Percentiles rank a stretch among this genome's conserved stretches.
These are phyloP conservation scores for Neurospora sp. DNA, from an alignment of 2,329 filamentous ascomycete species.

Conservation along the genomic window DNA sequence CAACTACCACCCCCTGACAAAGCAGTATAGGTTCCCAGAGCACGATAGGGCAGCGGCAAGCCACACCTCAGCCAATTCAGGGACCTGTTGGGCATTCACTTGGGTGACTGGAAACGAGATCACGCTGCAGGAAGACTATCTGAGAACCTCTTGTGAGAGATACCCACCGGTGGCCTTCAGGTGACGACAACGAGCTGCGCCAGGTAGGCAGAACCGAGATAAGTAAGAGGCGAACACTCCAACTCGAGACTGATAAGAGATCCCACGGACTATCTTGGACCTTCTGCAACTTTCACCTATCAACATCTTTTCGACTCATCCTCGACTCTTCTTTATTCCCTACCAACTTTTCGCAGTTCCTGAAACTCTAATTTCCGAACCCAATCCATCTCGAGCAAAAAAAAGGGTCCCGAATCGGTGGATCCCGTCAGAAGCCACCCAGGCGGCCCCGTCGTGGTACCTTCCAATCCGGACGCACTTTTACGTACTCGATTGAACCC, in stretches of 20 bases:
- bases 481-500: constrained; percentile 21
- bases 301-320: not conserved
- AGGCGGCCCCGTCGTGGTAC: not conserved
- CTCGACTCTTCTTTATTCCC: not conserved
- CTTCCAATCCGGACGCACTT: constrained; percentile 4
- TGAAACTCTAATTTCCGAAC: not conserved
- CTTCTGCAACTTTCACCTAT: not conserved
- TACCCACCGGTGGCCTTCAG: not conserved
- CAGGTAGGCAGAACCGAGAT: not conserved
- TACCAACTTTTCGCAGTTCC: not conserved
- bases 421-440: not conserved
- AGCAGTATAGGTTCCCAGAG: not conserved
- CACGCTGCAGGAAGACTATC: constrained; percentile 5
- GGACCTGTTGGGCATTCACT: not conserved
- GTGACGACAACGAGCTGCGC: constrained; percentile 9
- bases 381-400: not conserved
- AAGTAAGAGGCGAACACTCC: not conserved
- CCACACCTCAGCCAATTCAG: constrained; percentile 2
- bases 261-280: not conserved
- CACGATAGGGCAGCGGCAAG: not conserved
- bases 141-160: not conserved
- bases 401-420: not conserved
- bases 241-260: not conserved
- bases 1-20: not conserved
- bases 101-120: constrained; percentile 3